Conservation (phyloP, 2,329 filamentous ascomycete species). For the Xylaria sp. region DNA sequence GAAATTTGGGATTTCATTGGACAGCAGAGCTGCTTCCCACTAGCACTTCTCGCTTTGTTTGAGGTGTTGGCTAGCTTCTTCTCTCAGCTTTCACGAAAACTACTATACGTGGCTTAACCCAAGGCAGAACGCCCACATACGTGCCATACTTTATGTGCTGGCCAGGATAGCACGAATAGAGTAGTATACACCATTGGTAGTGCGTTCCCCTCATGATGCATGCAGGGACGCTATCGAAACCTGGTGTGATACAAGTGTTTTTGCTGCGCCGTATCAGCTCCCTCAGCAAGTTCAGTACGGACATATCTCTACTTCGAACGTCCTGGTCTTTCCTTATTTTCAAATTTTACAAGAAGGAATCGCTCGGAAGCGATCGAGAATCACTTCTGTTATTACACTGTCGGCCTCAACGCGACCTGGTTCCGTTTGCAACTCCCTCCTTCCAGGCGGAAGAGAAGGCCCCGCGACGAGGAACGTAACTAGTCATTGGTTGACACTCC, state of each 20-base stretch:
- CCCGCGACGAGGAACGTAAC: not conserved
- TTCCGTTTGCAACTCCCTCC: slow-evolving; percentile 1
- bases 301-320: not conserved
- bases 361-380: not conserved
- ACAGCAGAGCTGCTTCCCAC: not conserved
- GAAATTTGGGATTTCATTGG: slow-evolving; percentile 1
- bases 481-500: slow-evolving; percentile 5
- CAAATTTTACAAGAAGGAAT: not conserved
- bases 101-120: not conserved
- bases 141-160: not conserved
- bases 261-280: not conserved
- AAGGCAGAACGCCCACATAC: not conserved
- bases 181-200: not conserved
- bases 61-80: not conserved
- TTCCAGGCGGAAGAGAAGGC: slow-evolving; percentile 6
- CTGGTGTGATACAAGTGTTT: not conserved
- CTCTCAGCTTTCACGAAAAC: not conserved
- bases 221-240: not conserved
- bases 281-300: not conserved
- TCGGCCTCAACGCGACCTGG: not conserved
- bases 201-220: not conserved
- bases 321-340: not conserved
- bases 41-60: not conserved
- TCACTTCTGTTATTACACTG: not conserved
- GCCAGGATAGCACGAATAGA: not conserved